Percentiles rank a stretch among this genome's conserved stretches.
Conservation (phyloP, 2,329 filamentous ascomycete species). For the Setomelanomma holmii region DNA sequence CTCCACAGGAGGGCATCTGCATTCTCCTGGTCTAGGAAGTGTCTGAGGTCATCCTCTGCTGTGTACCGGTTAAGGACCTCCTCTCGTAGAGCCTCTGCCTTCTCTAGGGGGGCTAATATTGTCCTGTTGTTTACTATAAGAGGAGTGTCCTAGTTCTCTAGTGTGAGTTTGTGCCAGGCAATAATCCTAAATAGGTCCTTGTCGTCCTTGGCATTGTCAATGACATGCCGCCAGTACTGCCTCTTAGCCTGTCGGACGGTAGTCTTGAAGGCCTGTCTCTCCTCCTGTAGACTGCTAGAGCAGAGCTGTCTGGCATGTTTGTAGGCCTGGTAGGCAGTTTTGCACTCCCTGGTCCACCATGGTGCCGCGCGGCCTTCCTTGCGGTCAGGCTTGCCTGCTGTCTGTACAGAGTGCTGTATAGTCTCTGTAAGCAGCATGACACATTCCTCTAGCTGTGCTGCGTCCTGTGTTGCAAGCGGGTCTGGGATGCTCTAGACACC, state of each 20-base stretch:
- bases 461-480: too few relatives aligned
- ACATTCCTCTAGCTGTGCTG: too few relatives aligned
- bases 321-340: background rate
- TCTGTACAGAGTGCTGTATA: background rate
- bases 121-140: slow-evolving; percentile 1
- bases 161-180: slow-evolving; percentile 9
- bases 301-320: too few relatives aligned
- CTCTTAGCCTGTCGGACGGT: background rate
- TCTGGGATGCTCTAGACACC: background rate
- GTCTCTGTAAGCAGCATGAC: too few relatives aligned
- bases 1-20: background rate
- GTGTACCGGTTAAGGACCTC: slow-evolving; percentile 4
- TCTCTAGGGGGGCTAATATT: background rate
- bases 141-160: background rate
- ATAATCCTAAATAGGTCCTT: slow-evolving; percentile 3
- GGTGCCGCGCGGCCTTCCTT: background rate
- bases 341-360: background rate
- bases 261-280: background rate
- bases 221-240: background rate
- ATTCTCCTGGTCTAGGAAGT: too few relatives aligned
- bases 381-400: background rate
- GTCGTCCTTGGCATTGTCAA: background rate
- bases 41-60: background rate
- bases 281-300: too few relatives aligned
- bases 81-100: slow-evolving; percentile 3